Evolutionary conservation across 257 asterid genomes (phyloP).

Genomic region (Knoxia roxburghii): DNA sequence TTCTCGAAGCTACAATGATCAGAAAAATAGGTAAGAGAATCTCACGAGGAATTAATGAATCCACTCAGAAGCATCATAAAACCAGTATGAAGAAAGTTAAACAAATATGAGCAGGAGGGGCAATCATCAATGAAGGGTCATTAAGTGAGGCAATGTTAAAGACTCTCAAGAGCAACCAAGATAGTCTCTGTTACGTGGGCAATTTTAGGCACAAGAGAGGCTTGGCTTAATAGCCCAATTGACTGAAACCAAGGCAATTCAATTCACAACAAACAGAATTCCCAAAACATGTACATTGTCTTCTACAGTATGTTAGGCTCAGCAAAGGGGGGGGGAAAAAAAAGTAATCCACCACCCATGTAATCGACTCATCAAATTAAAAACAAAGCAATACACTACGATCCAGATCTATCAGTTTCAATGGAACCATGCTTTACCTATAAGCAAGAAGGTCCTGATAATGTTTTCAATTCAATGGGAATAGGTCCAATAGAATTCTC

Average conservation of each 20-base stretch:
- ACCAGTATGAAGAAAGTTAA: not conserved
- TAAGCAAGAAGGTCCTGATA: not conserved
- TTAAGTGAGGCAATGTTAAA: not conserved
- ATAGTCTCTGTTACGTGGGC: too few relatives aligned
- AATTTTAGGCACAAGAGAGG: too few relatives aligned
- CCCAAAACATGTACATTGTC: too few relatives aligned
- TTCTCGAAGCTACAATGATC: slow-evolving; percentile 60
- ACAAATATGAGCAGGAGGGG: not conserved
- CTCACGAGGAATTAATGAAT: too few relatives aligned
- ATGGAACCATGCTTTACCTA: not conserved
- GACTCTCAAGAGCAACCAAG: not conserved
- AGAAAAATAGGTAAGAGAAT: not conserved
- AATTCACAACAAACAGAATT: too few relatives aligned
- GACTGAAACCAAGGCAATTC: too few relatives aligned
- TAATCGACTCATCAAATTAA: too few relatives aligned
- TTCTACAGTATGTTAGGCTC: too few relatives aligned
- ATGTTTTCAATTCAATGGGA: not conserved
- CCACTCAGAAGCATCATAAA: not conserved
- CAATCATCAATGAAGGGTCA: not conserved
- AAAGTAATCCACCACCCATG: too few relatives aligned
- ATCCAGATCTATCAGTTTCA: not conserved
- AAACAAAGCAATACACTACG: not conserved
- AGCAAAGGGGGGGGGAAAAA: too few relatives aligned
- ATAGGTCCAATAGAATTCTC: not conserved
- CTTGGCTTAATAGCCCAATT: too few relatives aligned